Base-by-base conservation (phyloP, 768 basidiomycete species). In the Stropharia rugosoannulata region DNA sequence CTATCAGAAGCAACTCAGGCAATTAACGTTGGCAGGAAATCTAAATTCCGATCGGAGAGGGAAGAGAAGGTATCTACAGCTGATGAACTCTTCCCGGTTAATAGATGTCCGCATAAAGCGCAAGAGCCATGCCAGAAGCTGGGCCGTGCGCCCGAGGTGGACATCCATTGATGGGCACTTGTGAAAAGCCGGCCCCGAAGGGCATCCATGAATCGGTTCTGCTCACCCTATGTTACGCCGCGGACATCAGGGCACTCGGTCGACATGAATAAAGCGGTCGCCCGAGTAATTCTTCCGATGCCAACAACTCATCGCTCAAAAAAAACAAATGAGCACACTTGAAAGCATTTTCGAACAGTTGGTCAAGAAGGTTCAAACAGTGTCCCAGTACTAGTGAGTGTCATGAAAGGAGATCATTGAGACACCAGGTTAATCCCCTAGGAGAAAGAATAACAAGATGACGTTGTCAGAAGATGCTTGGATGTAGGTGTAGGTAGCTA, bases 121-220 rank as follows among this genome's bases (percentile, higher is more conserved):
- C 53, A 42, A 35, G 18, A 5, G 29, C n/a, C 15, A 44, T 44
- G 42, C 18, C 42, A 42, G 51, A 52, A 44, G 18, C 25, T 47
- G 12, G 42, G 49, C 18, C 11, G 18, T 40, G 51, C 51, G 49
- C 60, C 64, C 54, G 58, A 58, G 61, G 62, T 50, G 48, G 42
- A 35, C 44, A 44, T 46, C 49, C 22, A 51, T 39, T 50, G 51
- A 56, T 59, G 57, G 51, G 53, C 56, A 61, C n/a, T 36, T 49
- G 42, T 44, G 25, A 43, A 54, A 47, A 56, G 10, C 54, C 64
- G 64, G 64, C 43, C 48, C 64, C 64, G 64, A 65, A 49, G 59
- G 25, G 42, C 25, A 39, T 53, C 45, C 29, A 38, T 36, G 32
- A 53, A 59, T 35, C 32, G 49, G 37, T 18, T n/a, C 42, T 44